phyloP scores from a whole-genome alignment of 352 stramenopile species.

The Globisporangium emineosum region DNA sequence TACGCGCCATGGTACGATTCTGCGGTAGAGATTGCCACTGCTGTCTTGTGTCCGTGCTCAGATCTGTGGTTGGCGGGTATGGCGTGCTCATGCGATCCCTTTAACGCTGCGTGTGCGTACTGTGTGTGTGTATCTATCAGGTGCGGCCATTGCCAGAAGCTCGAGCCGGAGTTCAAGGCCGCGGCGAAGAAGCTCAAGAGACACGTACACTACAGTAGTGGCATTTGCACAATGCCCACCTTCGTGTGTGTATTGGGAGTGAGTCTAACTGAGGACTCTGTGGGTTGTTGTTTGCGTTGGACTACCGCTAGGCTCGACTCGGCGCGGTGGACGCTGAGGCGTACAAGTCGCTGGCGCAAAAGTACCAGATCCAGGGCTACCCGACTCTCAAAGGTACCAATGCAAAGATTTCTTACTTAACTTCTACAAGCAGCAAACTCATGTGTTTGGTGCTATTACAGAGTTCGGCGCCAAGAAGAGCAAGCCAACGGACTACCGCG shows the following conservation, averaged over 20 bases:
- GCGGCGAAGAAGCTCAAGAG: conserved; percentile 86
- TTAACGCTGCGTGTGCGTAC: neutral
- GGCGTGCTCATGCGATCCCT: neutral
- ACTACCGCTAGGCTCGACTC: conserved; percentile 48
- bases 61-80: neutral
- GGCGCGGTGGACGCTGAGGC: conserved; percentile 64
- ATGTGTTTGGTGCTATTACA: conserved; percentile 2
- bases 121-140: conserved; percentile 20
- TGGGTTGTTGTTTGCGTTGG: no score
- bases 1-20: conserved; percentile 86
- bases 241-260: no score
- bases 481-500: conserved; percentile 68
- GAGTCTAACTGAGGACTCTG: no score
- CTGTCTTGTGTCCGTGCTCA: neutral
- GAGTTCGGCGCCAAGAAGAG: conserved; percentile 84
- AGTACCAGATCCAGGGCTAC: conserved; percentile 77
- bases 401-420: no score
- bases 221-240: no score
- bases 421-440: no score
- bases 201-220: conserved; percentile 29
- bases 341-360: conserved; percentile 59
- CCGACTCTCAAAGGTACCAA: conserved; percentile 70
- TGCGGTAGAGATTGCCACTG: no score
- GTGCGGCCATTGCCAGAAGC: conserved; percentile 90
- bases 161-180: conserved; percentile 88